Base-by-base conservation (phyloP, 2,329 filamentous ascomycete genomes). In the Lojkania enalia region DNA sequence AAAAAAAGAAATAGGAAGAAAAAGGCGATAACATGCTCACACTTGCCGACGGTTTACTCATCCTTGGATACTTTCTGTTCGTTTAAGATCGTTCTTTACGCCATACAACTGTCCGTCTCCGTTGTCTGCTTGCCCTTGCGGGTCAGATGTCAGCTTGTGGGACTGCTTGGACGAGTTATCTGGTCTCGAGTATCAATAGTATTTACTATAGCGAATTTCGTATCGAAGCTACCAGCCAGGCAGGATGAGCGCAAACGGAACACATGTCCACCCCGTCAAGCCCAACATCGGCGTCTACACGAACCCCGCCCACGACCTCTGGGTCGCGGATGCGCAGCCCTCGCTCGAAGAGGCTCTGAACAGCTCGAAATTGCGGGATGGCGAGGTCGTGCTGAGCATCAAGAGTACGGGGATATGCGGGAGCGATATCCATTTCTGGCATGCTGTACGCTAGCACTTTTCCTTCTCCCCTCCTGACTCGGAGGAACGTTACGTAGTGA, bases 391-490 rank as follows among this genome's bases (percentile, higher is more conserved):
- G 19, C 72, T 97, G 51, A 89, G 88, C 43, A 83, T 97, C 70
- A 89, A 92, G 73, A 95, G 88, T 73, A 96, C 92, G 5, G 94
- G 94, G 45, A 97, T 97, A 63, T 97, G 94, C 78, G 92, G 92
- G 83, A 94, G 77, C 49, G 91, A 96, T 71, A 86, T 97, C 44
- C 92, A 97, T 75, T 97, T 97, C 77, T 97, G 92, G 92, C 89
- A 95, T 68, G 87, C 87, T 38, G 92, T 67, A 63, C 14, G 66
- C 54, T 13, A 27, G 19, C 16, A 25, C 20, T 35, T 35, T 35
- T 19, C 9, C 38, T 14, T n/a, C 23, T 27, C 30, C 6, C 7
- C 7, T 15, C 16, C 7, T 33, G 30, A 16, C 9, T 6, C 14
- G 16, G 14, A 12, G 14, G 30, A 33, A 27, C 23, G 23, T 9